Conservation (phyloP, 2,329 filamentous ascomycete species). For the Claviceps fusiformis region DNA sequence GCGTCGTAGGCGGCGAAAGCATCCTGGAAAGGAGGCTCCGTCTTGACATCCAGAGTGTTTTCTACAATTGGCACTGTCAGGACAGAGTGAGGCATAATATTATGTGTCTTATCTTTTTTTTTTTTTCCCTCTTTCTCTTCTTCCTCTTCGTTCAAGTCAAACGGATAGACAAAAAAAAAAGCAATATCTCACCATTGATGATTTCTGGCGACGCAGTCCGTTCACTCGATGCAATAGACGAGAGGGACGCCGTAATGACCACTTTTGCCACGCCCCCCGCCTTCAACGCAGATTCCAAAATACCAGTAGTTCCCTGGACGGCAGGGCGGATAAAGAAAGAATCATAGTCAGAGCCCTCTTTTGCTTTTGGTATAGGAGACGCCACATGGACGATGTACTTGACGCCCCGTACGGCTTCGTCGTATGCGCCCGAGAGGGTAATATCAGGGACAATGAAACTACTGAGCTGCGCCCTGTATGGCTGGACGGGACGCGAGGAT, state of each 20-base stretch:
- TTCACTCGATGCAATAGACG: background rate
- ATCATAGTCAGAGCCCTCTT: too few species aligned
- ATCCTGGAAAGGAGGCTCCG: background rate
- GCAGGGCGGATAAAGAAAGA: background rate
- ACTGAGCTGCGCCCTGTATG: constrained; percentile 10
- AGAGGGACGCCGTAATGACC: background rate
- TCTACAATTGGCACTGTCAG: background rate
- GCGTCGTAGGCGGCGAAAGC: too few species aligned
- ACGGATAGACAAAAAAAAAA: too few species aligned
- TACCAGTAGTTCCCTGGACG: background rate
- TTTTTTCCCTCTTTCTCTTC: background rate
- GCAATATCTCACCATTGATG: background rate
- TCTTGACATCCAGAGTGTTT: background rate
- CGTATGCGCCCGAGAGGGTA: constrained; percentile 21
- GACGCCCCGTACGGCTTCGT: constrained; percentile 25
- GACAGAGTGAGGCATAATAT: background rate
- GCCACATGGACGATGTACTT: constrained; percentile 22
- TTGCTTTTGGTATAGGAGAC: background rate
- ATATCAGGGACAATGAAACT: constrained; percentile 24
- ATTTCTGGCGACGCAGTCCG: background rate
- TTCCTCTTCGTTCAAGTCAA: too few species aligned
- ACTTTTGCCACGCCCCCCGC: background rate
- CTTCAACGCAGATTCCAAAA: background rate
- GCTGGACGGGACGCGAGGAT: constrained; percentile 3
- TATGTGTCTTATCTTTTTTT: background rate